Evolutionary conservation across 2,329 filamentous ascomycete species (phyloP), one percentile per base, ranked within the genome.

Genomic region (Diaporthe sp.): DNA sequence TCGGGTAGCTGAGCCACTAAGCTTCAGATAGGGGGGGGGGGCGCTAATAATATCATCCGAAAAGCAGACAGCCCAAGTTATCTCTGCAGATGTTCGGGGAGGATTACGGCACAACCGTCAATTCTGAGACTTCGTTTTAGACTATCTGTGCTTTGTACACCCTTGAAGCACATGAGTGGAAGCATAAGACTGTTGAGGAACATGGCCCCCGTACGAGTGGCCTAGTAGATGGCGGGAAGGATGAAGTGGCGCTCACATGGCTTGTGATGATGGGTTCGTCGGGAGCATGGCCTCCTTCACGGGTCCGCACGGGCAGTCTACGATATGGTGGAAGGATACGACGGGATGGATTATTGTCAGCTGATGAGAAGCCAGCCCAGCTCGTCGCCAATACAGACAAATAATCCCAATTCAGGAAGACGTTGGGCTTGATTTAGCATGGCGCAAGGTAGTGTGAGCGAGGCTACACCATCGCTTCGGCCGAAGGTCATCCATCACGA

Each of bases 331-430:
- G 19, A 31, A 19, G 25, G 15, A 31, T 3, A 62, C 25, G 25
- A 62, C 28, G n/a, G 39, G 39, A 62, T 46, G 59, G 59, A 62
- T 31, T 12, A n/a, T 10, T 28, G 59, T 62, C 59, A 62, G 59
- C 59, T 62, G 59, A 62, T 46, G 59, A 62, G 39, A 62, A 31
- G 39, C 25, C n/a, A 28, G 15, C 39, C 39, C 13, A 62, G 2
- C n/a, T 46, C 25, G 9, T 9, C 17, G 39, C 59, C 59, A 44
- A 46, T 62, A 25, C 19, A 62, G 59, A 46, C 39, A 44, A 62
- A 62, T 46, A 62, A 31, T 10, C 59, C 59, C 59, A 28, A 62
- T 62, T 46, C 39, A 62, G 37, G 39, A 28, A 46, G 39, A 7
- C 7, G 4, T 31, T 31, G 39, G 15, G 15, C 39, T 46, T 62